Evolutionary conservation across 352 stramenopile genomes (phyloP).

Genomic region (Phytophthora pini): DNA sequence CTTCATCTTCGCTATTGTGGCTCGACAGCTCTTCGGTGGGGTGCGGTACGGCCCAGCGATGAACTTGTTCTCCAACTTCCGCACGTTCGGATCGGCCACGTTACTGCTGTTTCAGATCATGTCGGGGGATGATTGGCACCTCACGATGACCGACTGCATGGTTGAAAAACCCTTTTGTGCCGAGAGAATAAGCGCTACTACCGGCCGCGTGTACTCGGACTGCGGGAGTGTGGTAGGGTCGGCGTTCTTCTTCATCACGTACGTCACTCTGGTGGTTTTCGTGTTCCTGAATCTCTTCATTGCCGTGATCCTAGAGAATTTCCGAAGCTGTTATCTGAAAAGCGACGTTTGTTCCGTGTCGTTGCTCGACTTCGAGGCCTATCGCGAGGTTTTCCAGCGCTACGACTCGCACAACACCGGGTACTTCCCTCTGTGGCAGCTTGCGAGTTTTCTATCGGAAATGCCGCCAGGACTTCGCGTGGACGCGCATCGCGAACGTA

Average conservation of each 20-base stretch:
- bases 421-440: conserved; percentile 73
- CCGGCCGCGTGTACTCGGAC: conserved; percentile 57
- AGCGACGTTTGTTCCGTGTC: conserved; percentile 78
- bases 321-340: conserved; percentile 81
- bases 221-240: conserved; percentile 56
- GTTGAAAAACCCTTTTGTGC: conserved; percentile 59
- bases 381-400: conserved; percentile 71
- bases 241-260: conserved; percentile 72
- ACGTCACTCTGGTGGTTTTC: conserved; percentile 81
- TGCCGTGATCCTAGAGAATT: conserved; percentile 85
- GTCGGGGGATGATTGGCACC: conserved; percentile 82
- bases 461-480: conserved; percentile 62
- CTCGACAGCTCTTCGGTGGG: conserved; percentile 75
- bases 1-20: conserved; percentile 84
- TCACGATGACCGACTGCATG: conserved; percentile 88
- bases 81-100: conserved; percentile 63
- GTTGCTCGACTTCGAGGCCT: conserved; percentile 77
- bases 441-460: conserved; percentile 61
- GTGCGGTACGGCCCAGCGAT: conserved; percentile 63
- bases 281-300: conserved; percentile 88
- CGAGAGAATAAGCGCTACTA: conserved; percentile 41
- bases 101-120: conserved; percentile 85
- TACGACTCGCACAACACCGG: conserved; percentile 65
- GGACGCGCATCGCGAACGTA: conserved; percentile 46
- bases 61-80: conserved; percentile 80